These are phyloP conservation scores for Symbiodinium natans DNA, from an alignment of 73 alveolate genomes.

Conservation along the genomic window DNA sequence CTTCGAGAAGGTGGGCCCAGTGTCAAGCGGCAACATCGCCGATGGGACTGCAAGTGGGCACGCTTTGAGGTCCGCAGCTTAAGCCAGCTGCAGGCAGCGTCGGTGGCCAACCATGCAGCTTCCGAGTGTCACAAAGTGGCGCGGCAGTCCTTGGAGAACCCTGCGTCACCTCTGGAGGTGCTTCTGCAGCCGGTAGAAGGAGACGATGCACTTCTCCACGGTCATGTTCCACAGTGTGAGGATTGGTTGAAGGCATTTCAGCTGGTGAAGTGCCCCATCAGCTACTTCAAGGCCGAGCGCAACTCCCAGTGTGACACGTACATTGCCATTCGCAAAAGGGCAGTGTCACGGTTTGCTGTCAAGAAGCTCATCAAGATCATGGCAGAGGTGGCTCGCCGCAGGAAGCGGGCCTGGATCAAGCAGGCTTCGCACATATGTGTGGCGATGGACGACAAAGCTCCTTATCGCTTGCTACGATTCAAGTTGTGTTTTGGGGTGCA, in stretches of 20 bases:
- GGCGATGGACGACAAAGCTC: constrained; percentile 22
- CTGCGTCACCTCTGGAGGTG: background rate
- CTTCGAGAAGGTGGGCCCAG: background rate
- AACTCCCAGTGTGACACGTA: background rate
- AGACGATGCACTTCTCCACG: background rate
- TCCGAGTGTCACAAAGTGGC: background rate
- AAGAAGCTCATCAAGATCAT: background rate
- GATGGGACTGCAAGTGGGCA: background rate
- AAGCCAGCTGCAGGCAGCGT: background rate
- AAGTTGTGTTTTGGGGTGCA: background rate
- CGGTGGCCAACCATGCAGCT: background rate
- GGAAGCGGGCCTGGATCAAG: background rate
- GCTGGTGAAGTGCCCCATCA: background rate
- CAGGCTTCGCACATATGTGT: background rate
- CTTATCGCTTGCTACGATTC: background rate
- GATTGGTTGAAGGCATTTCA: background rate
- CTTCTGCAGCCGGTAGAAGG: background rate
- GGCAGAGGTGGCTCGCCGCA: background rate
- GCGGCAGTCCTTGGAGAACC: background rate
- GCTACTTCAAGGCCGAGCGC: background rate
- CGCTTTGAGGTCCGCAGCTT: background rate
- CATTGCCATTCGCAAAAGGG: background rate
- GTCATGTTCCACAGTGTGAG: constrained; percentile 5
- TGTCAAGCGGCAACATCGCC: background rate
- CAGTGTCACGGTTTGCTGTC: no score